Conservation (phyloP, 768 basidiomycete species). For the Astraeus odoratus region DNA sequence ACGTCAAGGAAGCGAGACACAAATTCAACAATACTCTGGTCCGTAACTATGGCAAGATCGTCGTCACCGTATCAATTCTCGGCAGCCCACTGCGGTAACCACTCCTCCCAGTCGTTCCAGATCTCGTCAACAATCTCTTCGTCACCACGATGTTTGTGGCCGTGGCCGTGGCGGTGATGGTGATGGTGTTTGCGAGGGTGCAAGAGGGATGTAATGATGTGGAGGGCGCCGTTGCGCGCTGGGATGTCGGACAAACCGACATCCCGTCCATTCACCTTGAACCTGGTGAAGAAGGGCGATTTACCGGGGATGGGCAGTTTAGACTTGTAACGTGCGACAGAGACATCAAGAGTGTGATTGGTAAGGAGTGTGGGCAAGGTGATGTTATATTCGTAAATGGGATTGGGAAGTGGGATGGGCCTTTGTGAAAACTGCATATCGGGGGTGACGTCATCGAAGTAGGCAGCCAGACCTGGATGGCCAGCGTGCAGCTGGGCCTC, state of each 20-base stretch:
- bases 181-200: constrained; percentile 32
- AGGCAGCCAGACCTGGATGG: background rate
- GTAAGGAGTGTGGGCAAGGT: constrained; percentile 36
- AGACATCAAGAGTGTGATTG: constrained; percentile 39
- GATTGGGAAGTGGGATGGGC: constrained; percentile 14
- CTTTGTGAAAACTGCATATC: background rate
- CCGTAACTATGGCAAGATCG: background rate
- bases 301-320: constrained; percentile 34
- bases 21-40: background rate
- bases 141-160: background rate
- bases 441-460: background rate
- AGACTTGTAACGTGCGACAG: constrained; percentile 41
- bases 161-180: background rate
- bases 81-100: constrained; percentile 42
- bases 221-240: constrained; percentile 51
- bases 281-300: constrained; percentile 28
- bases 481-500: background rate
- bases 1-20: background rate
- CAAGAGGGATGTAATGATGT: constrained; percentile 37
- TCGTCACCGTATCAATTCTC: constrained; percentile 18
- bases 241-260: constrained; percentile 41
- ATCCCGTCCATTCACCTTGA: constrained; percentile 33
- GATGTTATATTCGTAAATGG: constrained; percentile 28
- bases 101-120: constrained; percentile 44
- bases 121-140: constrained; percentile 10